Base-by-base conservation (phyloP, 805 yeast species). In the Metschnikowia lunata region DNA sequence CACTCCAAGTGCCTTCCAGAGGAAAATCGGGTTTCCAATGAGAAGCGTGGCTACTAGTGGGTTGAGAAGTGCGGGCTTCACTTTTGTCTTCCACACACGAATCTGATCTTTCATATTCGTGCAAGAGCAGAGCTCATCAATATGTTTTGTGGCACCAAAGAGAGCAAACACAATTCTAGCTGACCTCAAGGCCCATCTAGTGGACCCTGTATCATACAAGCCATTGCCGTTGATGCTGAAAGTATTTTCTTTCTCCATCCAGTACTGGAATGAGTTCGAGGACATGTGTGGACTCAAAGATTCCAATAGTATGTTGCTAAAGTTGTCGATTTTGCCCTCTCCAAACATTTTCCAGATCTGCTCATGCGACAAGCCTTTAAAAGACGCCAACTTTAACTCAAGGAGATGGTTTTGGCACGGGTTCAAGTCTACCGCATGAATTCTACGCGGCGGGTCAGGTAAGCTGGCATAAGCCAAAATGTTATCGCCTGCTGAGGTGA, bases 1-100 rank as follows among this genome's bases (percentile, higher is more conserved):
- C 37, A 86, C 95, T n/a, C 95, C 95, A 23, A 87, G 71, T 0
- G 95, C 95, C 60, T 84, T 85, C 95, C 95, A 86, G 46, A 87
- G 70, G 61, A 86, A 86, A n/a, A 85, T 62, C 15, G 91, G 90
- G 62, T 86, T 87, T n/a, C 89, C 89, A 34, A 87, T 76, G 40
- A 87, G 67, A 27, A 84, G 56, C 40, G 78, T 78, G 13, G 85
- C 80, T 43, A 85, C 82, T 40, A 83, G 53, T 15, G 87, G 85
- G 57, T 83, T 83, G 66, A 85, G 78, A 38, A 87, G 69, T 4
- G 84, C 78, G 5, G 93, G 93, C 50, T 80, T 78, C 43, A 86
- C 74, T 37, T 71, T 71, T 1, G 64, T 59, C 41, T 78, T 67
- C 91, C 93, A 87, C 45, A 87, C 74, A 44, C 64, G 62, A 46